Evolutionary conservation across 495 filamentous ascomycete genomes (phyloP), one percentile per base, ranked within the genome.

Genomic region (Lasiosphaeria miniovina): DNA sequence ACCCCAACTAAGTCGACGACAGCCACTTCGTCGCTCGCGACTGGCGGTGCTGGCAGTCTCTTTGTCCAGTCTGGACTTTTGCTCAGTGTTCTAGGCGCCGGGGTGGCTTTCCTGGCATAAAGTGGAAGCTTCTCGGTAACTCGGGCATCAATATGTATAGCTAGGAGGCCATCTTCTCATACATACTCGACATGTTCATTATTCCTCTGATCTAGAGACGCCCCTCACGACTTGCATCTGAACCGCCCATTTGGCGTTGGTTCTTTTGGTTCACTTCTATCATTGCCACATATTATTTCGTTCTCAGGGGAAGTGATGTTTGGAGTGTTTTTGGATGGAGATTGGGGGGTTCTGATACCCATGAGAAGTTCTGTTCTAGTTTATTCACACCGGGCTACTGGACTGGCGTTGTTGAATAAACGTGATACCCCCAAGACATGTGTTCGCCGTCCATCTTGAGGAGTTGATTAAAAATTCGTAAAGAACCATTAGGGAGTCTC

Each of bases 21-120:
- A 8, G 31, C 69, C 45, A 38, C 66, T 31, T 40, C 66, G 6
- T 12, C 66, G 12, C 43, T 70, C 36, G n/a, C 69, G n/a, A 69
- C 68, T 40, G 66, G 57, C 55, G 75, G 61, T 40, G 74, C 75
- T 36, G 70, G 61, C 50, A 53, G 67, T 31, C 61, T 77, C 46
- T 62, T 71, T 12, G 65, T 74, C 14, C 74, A 74, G 63, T 74
- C 74, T 12, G 76, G 75, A 24, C 57, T 80, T n/a, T 58, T 76
- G 55, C 63, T 77, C 54, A 69, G 69, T 63, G 69, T 72, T 24
- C 52, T 82, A 17, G 78, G 72, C 31, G 68, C 75, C 50, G 74
- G 72, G 50, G 69, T 73, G 33, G 72, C 71, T 60, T 63, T 82
- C 52, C 63, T 82, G 43, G 72, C 69, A 38, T 79, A 73, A 74